A percentile compares a stretch with the other conserved stretches of the same genome.
Conservation (phyloP, 2,329 filamentous ascomycete genomes). For the Periconia sp. region DNA sequence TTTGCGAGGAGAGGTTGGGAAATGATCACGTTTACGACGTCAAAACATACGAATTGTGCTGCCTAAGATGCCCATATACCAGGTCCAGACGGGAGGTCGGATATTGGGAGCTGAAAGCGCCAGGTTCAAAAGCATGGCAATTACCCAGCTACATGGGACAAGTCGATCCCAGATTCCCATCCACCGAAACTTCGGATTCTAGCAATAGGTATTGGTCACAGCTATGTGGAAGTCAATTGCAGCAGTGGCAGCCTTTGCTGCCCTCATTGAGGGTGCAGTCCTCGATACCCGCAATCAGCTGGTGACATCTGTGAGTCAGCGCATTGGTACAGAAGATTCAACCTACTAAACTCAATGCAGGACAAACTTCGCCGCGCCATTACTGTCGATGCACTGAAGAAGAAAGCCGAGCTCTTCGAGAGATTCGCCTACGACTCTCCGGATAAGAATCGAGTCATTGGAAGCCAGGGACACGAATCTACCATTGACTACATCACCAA, state of each 20-base stretch:
- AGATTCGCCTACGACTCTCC: conserved; percentile 47
- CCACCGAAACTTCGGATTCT: conserved; percentile 9
- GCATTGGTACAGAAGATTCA: too few relatives aligned
- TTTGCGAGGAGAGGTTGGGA: too few relatives aligned
- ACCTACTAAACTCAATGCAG: conserved; percentile 7
- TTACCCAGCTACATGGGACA: not conserved
- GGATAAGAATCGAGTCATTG: conserved; percentile 49
- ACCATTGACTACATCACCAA: conserved; percentile 47
- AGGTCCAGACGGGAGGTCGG: too few relatives aligned
- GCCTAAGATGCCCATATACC: too few relatives aligned
- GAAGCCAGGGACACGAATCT: conserved; percentile 46
- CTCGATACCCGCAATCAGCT: conserved; percentile 28
- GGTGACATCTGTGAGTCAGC: conserved; percentile 29
- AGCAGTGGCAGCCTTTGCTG: conserved; percentile 26
- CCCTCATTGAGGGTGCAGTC: conserved; percentile 25
- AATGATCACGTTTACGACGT: too few relatives aligned
- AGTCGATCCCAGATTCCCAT: conserved; percentile 8
- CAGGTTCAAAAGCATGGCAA: conserved; percentile 6
- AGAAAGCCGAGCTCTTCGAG: conserved; percentile 42
- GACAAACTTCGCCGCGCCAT: conserved; percentile 31
- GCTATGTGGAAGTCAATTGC: conserved; percentile 30
- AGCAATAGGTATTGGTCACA: not conserved
- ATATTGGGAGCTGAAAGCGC: not conserved
- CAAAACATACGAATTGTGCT: too few relatives aligned
- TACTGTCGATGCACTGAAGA: conserved; percentile 31